Conservation (phyloP, 257 asterid species). For the Solanum virginianum region DNA sequence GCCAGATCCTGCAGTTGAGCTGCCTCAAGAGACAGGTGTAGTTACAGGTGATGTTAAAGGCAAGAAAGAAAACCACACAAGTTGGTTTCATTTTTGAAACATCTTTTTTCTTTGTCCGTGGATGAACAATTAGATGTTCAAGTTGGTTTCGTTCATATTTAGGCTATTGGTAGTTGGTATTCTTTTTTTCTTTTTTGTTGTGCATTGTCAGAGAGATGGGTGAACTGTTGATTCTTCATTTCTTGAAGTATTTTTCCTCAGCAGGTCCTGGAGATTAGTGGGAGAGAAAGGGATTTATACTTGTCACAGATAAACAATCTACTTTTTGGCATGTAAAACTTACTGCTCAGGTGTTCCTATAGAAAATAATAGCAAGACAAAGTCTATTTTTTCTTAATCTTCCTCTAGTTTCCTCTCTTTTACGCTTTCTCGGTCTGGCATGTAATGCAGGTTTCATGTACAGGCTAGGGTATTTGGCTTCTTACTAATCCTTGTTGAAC, state of each 20-base stretch:
- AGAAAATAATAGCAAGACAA: not conserved
- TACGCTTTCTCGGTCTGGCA: not conserved
- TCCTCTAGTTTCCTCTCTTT: not conserved
- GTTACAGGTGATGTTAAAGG: slow-evolving; percentile 4
- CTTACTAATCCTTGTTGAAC: not conserved
- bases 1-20: too few species aligned
- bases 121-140: not conserved
- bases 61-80: slow-evolving; percentile 5
- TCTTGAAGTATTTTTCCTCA: not conserved
- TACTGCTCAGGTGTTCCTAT: not conserved
- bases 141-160: not conserved
- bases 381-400: not conserved
- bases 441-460: not conserved
- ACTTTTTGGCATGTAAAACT: not conserved
- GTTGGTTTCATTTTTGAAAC: not conserved
- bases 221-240: slow-evolving; percentile 1
- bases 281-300: not conserved
- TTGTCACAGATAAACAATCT: not conserved
- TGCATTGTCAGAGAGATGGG: not conserved
- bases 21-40: too few species aligned
- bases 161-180: not conserved
- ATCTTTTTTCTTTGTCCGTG: not conserved
- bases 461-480: not conserved
- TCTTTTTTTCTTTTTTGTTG: not conserved
- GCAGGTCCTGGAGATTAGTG: not conserved